Percentiles rank a stretch among this genome's conserved stretches.
phyloP scores from a whole-genome alignment of 306 rosid species.

The Myrica gale region DNA sequence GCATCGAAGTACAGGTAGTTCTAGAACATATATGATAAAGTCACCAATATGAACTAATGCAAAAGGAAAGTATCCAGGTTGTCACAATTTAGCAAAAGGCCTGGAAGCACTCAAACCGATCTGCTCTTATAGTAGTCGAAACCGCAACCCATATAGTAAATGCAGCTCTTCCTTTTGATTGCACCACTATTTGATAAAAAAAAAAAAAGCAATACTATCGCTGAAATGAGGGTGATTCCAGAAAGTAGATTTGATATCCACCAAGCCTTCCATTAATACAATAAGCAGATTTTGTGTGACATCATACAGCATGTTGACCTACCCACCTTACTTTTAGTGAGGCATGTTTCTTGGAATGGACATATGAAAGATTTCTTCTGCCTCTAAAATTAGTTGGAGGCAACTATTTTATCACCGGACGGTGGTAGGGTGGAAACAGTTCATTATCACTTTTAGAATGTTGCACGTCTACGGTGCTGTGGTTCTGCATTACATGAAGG shows the following conservation, averaged over 20 bases:
- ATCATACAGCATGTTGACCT: constrained; percentile 1
- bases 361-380: background rate
- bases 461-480: background rate
- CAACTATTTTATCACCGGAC: background rate
- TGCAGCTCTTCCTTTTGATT: constrained; percentile 1
- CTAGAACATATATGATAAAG: background rate
- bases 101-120: background rate
- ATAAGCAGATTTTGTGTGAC: background rate
- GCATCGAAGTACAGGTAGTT: constrained; percentile 5
- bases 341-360: background rate
- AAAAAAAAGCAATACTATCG: background rate
- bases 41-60: background rate
- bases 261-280: background rate
- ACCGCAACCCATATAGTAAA: background rate
- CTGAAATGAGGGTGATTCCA: background rate
- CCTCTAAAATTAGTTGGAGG: background rate
- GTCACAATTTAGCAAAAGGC: background rate
- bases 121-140: background rate
- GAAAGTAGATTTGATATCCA: background rate
- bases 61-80: background rate
- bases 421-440: background rate
- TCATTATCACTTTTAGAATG: background rate
- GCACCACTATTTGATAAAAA: background rate
- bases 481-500: background rate
- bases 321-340: background rate